Evolutionary conservation across 2,329 filamentous ascomycete genomes (phyloP), one percentile per base, ranked within the genome.

Genomic region (Pseudonectria buxi): DNA sequence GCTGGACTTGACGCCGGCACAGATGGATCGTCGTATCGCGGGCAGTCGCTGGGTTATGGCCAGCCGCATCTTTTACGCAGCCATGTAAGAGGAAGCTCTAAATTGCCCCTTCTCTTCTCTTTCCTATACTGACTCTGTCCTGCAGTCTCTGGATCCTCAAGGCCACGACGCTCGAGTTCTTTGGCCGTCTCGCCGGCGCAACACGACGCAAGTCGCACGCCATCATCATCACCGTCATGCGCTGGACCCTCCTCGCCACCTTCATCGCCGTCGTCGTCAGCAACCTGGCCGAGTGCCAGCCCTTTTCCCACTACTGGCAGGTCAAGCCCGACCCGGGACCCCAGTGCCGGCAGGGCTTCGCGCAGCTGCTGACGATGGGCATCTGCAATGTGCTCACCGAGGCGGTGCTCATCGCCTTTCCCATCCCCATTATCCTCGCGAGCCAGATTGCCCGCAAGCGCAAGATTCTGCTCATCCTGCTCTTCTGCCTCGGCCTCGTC

Each of bases 141-240:
- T 22, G 7, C 49, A 90, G 86, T 50, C 79, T 95, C 35, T 95
- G 89, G 89, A 82, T 82, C 46, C 76, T 89, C 45, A 95, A 95
- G 59, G 76, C 84, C 51, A 87, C 88, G 9, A 83, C 95, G 25
- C 82, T 87, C 37, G 87, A 94, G 57, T 95, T 94, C 55, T 79
- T 95, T 50, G 84, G 83, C 56, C 82, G 89, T 35, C 74, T 95
- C 35, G 89, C 86, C 4, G 78, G 79, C 31, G 78, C 81, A 26
- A 83, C 85, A 35, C 92, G 87, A 79, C 78, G 81, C 39, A 72
- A 72, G 33, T 78, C 81, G 10, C 86, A 92, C 55, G 77, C 85
- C 38, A 56, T 77, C 31, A 76, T 78, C 12, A 68, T 95, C 14
- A 68, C 77, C 32, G 68, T 75, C 41, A 83, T 95, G 45, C 76